Conservation (phyloP, 169 alveolate genomes). For the Theileria orientalis region DNA sequence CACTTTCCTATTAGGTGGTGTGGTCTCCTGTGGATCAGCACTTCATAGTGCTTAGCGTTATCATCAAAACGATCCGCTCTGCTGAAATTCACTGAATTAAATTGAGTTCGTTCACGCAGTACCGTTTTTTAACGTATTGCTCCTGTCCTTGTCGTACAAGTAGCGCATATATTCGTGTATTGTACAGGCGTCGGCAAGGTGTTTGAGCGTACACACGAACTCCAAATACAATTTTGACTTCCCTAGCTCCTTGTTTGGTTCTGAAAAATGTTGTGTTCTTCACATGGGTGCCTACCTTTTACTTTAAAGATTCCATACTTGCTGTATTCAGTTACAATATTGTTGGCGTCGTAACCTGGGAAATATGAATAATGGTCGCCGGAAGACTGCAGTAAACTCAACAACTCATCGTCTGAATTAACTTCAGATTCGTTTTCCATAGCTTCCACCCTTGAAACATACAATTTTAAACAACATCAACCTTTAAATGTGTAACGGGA, state of each 20-base stretch:
- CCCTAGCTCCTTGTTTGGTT: neutral
- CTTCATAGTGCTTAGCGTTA: constrained; percentile 24
- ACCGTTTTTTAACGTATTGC: neutral
- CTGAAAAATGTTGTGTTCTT: neutral
- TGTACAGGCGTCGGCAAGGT: constrained; percentile 12
- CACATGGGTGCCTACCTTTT: neutral
- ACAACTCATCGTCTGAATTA: neutral
- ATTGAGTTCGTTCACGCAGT: neutral
- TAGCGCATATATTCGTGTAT: constrained; percentile 5
- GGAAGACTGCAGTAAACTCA: neutral
- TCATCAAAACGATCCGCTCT: constrained; percentile 6
- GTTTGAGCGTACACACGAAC: constrained; percentile 3
- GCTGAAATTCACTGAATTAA: constrained; percentile 25
- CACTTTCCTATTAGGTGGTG: constrained; percentile 29
- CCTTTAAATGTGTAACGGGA: too few relatives aligned
- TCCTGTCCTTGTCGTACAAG: constrained; percentile 3
- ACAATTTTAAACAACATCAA: too few relatives aligned
- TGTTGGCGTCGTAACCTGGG: neutral
- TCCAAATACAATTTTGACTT: constrained; percentile 7
- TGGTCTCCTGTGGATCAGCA: constrained; percentile 37
- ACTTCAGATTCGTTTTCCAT: constrained; percentile 6
- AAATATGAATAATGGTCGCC: neutral
- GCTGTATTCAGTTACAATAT: constrained; percentile 12
- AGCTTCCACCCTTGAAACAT: too few relatives aligned
- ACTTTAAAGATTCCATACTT: constrained; percentile 23